phyloP scores from a whole-genome alignment of 2,329 filamentous ascomycete species.

The Fusarium sp. region DNA sequence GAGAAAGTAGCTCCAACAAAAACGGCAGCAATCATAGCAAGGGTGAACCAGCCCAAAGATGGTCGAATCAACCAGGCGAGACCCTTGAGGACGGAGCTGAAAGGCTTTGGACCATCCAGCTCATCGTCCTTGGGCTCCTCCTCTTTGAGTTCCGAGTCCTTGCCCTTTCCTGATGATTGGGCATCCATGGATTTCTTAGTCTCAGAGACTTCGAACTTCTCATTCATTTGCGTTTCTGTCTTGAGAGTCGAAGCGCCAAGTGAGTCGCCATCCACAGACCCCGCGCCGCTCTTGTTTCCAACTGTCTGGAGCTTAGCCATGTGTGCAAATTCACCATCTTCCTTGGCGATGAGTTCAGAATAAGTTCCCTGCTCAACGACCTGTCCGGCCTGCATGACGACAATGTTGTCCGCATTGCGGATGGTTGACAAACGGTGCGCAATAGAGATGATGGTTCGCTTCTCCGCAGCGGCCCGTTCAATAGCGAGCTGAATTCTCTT shows the following conservation, averaged over 20 bases:
- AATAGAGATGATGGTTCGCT: conserved; percentile 73
- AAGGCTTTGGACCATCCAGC: conserved; percentile 53
- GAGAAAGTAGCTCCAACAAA: conserved; percentile 66
- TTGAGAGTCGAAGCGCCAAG: conserved; percentile 28
- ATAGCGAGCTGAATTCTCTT: conserved; percentile 62
- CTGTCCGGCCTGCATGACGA: conserved; percentile 70
- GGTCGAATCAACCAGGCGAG: conserved; percentile 54
- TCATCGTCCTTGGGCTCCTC: conserved; percentile 50
- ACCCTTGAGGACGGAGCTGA: conserved; percentile 52
- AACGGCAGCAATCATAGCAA: conserved; percentile 55
- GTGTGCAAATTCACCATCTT: conserved; percentile 61
- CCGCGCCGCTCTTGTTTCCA: conserved; percentile 45
- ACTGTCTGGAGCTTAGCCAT: conserved; percentile 60
- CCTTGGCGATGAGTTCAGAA: conserved; percentile 64
- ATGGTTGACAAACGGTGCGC: conserved; percentile 71
- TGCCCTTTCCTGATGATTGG: conserved; percentile 5
- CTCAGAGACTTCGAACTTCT: conserved; percentile 27
- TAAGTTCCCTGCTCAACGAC: conserved; percentile 73
- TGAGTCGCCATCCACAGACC: conserved; percentile 44
- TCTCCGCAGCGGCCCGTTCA: conserved; percentile 55
- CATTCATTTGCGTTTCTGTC: conserved; percentile 14
- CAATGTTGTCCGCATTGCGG: conserved; percentile 71
- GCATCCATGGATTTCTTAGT: conserved; percentile 9
- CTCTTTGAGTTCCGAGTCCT: conserved; percentile 5
- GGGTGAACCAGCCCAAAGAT: conserved; percentile 51